Evolutionary conservation across 345 rosid species (phyloP).

Genomic region (Capsella bursapastoris): DNA sequence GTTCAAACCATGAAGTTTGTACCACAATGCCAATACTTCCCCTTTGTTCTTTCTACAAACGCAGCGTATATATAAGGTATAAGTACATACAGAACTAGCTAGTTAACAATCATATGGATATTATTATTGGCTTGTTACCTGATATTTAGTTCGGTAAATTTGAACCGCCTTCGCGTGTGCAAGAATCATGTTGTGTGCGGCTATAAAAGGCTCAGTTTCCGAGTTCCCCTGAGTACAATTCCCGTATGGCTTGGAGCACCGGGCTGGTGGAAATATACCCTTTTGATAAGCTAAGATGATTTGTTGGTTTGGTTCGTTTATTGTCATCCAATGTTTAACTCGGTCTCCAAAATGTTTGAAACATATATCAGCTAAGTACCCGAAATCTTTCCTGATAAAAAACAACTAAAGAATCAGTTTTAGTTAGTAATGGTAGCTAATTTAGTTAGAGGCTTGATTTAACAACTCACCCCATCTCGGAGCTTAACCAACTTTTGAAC

Average conservation of each 20-base stretch:
- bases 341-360: constrained; percentile 66
- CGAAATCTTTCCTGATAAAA: constrained; percentile 56
- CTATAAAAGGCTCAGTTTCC: constrained; percentile 57
- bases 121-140: constrained; percentile 45
- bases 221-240: constrained; percentile 64
- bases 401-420: neutral
- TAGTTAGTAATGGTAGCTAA: neutral
- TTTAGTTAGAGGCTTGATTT: neutral
- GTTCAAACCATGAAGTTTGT: constrained; percentile 69
- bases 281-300: constrained; percentile 39
- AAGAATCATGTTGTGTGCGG: constrained; percentile 59
- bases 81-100: neutral
- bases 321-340: constrained; percentile 64
- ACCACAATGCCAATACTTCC: constrained; percentile 72
- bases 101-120: neutral
- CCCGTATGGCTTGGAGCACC: constrained; percentile 55
- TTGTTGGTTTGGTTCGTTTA: constrained; percentile 63
- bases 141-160: constrained; percentile 61
- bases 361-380: constrained; percentile 58
- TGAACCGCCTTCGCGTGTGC: constrained; percentile 64
- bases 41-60: constrained; percentile 53
- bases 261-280: constrained; percentile 55
- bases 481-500: constrained; percentile 80
- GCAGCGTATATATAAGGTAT: too few species aligned
- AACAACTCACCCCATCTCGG: constrained; percentile 55